Conservation (phyloP, 345 rosid genomes). For the Citrus inodora region DNA sequence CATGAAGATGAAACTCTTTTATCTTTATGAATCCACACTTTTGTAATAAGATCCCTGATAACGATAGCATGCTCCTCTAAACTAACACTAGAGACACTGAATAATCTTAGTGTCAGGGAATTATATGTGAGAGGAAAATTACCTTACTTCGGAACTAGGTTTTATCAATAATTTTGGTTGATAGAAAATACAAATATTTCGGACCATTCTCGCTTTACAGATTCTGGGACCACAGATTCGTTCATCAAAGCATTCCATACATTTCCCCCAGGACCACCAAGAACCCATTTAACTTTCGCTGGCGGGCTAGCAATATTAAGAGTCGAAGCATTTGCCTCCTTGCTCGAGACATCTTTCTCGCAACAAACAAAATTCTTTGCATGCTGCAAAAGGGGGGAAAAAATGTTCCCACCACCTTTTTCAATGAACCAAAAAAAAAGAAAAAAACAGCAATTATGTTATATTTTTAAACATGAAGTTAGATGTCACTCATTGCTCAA, state of each 20-base stretch:
- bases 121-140: not conserved
- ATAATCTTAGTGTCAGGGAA: not conserved
- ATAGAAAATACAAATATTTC: conserved; percentile 34
- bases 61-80: not conserved
- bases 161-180: conserved; percentile 19
- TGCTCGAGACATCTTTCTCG: not conserved
- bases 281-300: conserved; percentile 55
- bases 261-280: conserved; percentile 37
- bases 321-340: conserved; percentile 16
- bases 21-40: not conserved
- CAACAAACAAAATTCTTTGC: not conserved
- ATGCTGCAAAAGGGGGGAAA: conserved; percentile 16
- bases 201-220: conserved; percentile 45
- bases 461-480: not conserved
- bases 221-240: conserved; percentile 40
- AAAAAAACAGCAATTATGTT: not conserved
- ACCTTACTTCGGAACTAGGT: conserved; percentile 18
- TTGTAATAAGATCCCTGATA: not conserved
- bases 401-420: not conserved
- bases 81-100: not conserved
- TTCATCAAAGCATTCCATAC: conserved; percentile 36
- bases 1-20: not conserved
- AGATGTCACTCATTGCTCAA: not conserved
- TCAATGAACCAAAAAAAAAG: not conserved
- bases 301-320: conserved; percentile 26